Evolutionary conservation across 495 filamentous ascomycete genomes (phyloP).

Genomic region (Aspergillus heteromorphus): DNA sequence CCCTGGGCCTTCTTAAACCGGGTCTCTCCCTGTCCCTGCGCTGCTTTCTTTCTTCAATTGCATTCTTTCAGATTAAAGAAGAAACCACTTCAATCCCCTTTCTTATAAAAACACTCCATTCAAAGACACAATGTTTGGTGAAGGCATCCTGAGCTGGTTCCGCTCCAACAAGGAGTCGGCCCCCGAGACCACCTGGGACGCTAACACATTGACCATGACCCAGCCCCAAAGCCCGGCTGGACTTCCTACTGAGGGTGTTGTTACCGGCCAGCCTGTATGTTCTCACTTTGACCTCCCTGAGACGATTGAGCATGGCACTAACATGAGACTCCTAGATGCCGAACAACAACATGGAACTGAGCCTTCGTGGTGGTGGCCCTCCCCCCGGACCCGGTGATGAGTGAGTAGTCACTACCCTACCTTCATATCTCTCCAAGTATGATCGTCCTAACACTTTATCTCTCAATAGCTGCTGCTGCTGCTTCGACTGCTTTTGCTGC

Average conservation of each 20-base stretch:
- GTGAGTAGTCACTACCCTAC: not conserved
- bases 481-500: constrained; percentile 1
- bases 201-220: constrained; percentile 1
- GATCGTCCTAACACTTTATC: not conserved
- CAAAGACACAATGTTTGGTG: not conserved
- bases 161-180: not conserved
- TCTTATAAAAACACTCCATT: not conserved
- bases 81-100: no score
- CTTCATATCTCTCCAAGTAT: not conserved
- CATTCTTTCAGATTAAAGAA: not conserved
- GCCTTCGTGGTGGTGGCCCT: not conserved
- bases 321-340: not conserved
- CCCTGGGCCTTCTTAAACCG: not conserved
- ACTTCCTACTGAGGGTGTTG: not conserved
- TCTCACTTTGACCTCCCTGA: not conserved
- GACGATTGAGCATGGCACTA: not conserved
- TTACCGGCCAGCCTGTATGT: not conserved
- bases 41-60: not conserved
- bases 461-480: not conserved
- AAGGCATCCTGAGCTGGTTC: not conserved
- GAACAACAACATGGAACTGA: not conserved
- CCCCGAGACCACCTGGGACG: not conserved
- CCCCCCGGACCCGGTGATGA: not conserved
- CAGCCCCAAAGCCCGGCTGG: not conserved
- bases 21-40: not conserved